Evolutionary conservation across 768 basidiomycete genomes (phyloP).

Genomic region (Serendipita sp.): DNA sequence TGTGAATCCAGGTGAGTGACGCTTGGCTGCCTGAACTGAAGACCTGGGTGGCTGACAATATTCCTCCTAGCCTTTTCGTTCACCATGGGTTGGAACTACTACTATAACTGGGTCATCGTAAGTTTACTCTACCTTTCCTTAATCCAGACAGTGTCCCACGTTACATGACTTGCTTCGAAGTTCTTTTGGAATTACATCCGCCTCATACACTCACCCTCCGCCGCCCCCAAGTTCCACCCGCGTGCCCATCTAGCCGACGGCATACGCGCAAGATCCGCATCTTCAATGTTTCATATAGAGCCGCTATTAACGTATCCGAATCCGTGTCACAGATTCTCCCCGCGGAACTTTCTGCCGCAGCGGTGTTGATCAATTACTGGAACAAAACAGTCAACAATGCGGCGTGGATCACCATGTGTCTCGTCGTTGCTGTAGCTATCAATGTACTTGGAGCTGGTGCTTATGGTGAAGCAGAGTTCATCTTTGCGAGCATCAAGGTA

Average conservation of each 20-base stretch:
- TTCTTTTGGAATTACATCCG: too few relatives aligned
- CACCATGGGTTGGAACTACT: slow-evolving; percentile 38
- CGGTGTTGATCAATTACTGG: slow-evolving; percentile 68
- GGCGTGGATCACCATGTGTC: slow-evolving; percentile 62
- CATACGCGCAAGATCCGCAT: too few relatives aligned
- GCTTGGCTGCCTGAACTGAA: slow-evolving; percentile 7
- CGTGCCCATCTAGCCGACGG: too few relatives aligned
- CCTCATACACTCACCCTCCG: too few relatives aligned
- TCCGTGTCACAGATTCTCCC: slow-evolving; percentile 29
- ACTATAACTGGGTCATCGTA: slow-evolving; percentile 24
- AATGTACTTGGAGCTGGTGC: slow-evolving; percentile 54
- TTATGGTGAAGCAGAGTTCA: slow-evolving; percentile 54
- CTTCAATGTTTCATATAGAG: too few relatives aligned
- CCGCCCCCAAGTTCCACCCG: too few relatives aligned
- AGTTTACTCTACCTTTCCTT: background rate
- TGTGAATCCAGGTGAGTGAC: slow-evolving; percentile 33
- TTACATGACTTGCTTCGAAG: too few relatives aligned
- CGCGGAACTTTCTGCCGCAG: slow-evolving; percentile 56
- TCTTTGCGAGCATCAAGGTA: slow-evolving; percentile 26
- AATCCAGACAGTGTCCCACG: too few relatives aligned
- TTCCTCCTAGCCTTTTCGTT: slow-evolving; percentile 34
- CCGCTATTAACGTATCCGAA: background rate
- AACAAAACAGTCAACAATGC: slow-evolving; percentile 41
- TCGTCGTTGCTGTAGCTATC: slow-evolving; percentile 59
- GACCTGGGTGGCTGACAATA: background rate